Evolutionary conservation across 495 filamentous ascomycete genomes (phyloP).

Genomic region (Corynascus novoguineensis): DNA sequence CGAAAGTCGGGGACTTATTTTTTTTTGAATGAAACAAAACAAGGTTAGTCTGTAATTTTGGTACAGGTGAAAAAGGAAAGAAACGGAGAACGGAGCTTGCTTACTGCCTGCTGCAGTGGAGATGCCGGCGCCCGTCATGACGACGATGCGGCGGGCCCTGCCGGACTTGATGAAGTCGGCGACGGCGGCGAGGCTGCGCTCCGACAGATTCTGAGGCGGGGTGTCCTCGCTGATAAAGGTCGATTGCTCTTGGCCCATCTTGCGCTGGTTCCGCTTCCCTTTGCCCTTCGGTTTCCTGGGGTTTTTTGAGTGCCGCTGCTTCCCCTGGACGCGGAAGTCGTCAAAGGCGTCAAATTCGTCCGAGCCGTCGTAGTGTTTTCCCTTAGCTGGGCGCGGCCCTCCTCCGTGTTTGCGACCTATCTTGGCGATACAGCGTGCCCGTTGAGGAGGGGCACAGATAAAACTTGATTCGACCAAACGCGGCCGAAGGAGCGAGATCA

Average conservation of each 20-base stretch:
- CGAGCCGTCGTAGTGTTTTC: conserved; percentile 12
- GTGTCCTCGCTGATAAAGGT: conserved; percentile 58
- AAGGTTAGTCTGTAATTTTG: neutral
- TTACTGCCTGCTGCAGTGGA: conserved; percentile 54
- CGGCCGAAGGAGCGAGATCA: neutral
- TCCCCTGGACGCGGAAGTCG: conserved; percentile 24
- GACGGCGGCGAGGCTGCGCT: conserved; percentile 63
- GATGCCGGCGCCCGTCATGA: conserved; percentile 69
- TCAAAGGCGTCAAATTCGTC: conserved; percentile 13
- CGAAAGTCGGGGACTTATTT: conserved; percentile 64
- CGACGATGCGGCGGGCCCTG: conserved; percentile 62
- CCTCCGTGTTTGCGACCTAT: conserved; percentile 22
- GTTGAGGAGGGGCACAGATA: conserved; percentile 4
- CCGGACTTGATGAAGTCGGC: conserved; percentile 70
- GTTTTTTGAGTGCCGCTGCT: neutral
- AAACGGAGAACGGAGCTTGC: conserved; percentile 23
- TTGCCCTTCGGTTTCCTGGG: conserved; percentile 26
- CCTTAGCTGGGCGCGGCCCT: conserved; percentile 13
- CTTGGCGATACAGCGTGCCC: conserved; percentile 16
- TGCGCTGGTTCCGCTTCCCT: conserved; percentile 21
- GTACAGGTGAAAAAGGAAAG: neutral
- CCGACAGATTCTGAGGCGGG: conserved; percentile 57
- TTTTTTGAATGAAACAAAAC: no score
- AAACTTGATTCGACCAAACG: neutral
- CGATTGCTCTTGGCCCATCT: conserved; percentile 46